Conservation (phyloP, 148 eudicot genomes). For the Amaranthus palmeri region DNA sequence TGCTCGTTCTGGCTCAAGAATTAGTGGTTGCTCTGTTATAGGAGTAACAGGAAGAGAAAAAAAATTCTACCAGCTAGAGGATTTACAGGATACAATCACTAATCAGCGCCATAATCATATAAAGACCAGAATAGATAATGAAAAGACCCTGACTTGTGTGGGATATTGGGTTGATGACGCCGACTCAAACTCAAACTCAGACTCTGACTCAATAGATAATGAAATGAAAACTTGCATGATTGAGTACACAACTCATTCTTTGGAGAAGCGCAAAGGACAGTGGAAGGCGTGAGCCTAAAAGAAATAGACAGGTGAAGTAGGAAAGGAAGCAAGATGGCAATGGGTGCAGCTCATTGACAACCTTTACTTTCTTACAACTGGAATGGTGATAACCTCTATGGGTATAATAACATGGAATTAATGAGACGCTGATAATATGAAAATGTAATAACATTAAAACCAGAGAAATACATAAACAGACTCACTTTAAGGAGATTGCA, state of each 20-base stretch:
- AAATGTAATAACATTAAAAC: neutral
- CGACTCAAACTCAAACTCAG: no score
- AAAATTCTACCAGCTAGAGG: neutral
- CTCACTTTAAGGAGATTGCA: constrained; percentile 29
- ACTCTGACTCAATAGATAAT: no score
- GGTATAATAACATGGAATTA: neutral
- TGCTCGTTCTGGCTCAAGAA: neutral
- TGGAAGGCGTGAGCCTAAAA: neutral
- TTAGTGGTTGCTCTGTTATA: neutral
- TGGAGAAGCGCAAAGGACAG: neutral
- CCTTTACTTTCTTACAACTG: neutral
- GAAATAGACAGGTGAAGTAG: neutral
- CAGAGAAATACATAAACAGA: constrained; percentile 17
- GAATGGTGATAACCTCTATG: neutral
- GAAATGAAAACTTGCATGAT: neutral
- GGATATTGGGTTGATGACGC: neutral
- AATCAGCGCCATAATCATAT: neutral
- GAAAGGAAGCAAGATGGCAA: neutral
- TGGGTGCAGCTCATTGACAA: neutral
- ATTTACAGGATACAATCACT: neutral
- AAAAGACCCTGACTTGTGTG: no score
- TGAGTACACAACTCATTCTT: neutral
- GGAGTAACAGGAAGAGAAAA: neutral
- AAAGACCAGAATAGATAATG: neutral
- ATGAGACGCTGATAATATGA: neutral